Base-by-base conservation (phyloP, 176 grass and related monocot genomes). In the Eremochloa ophiuroides region DNA sequence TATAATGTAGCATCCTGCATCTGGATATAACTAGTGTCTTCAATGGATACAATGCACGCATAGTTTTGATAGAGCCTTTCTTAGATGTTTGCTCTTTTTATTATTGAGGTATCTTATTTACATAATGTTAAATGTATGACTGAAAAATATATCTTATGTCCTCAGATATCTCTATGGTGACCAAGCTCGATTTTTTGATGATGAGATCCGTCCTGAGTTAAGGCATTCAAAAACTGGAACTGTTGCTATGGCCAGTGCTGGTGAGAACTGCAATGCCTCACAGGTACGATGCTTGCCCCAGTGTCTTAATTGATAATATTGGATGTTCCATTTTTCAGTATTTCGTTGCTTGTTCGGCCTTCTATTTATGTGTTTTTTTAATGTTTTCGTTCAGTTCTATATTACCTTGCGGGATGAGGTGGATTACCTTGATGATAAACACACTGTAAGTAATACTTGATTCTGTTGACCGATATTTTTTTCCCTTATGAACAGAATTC, bases 361-460 rank as follows among this genome's bases (percentile, higher is more conserved):
- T 59, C 44, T 4, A 64, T 77, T 78, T 75, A 13, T 82, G 23
- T 75, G 18, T 77, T 16, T 76, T 11, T 71, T 15, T n/a, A 58
- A 35, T 44, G 59, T 42, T 73, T 23, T 86, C 83, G n/a, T n/a
- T n/a, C n/a, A 98, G 95, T 98, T 98, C 71, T 98, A 94, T 73
- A 80, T 98, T 68, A 95, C 95, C 37, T 84, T 98, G 72, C 84
- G 92, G 39, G 92, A 98, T 84, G 88, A 93, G 3, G 80, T 98
- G 10, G 95, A 95, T 72, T 98, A 98, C 90, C 95, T 98, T 82
- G 95, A 98, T 38, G 92, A 87, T 77, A 98, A 98, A 87, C 95
- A 95, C 72, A 98, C 95, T 30, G 93, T 98, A 66, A 77, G 86
- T 88, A 63, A 13, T 66, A 66, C 42, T 53, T 71, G 73, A 65